These are phyloP conservation scores for Mikania micrantha DNA, from an alignment of 129 eudicot species.

Conservation along the genomic window DNA sequence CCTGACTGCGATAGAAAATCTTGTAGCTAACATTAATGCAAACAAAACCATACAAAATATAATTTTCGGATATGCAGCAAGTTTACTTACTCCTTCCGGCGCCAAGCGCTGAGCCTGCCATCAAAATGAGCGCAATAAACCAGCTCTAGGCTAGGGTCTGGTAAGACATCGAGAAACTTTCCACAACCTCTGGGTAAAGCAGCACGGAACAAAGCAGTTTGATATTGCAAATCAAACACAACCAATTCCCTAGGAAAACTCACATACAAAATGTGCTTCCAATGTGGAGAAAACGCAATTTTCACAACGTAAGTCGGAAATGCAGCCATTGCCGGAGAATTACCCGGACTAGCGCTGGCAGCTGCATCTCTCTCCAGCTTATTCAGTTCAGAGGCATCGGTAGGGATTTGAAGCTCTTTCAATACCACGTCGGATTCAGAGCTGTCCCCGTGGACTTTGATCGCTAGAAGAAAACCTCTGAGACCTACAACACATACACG, in stretches of 20 bases:
- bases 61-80: neutral
- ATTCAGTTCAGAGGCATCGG: conserved; percentile 25
- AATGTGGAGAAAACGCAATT: conserved; percentile 76
- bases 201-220: conserved; percentile 40
- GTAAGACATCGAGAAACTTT: conserved; percentile 75
- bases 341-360: conserved; percentile 18
- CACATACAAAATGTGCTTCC: conserved; percentile 73
- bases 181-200: conserved; percentile 79
- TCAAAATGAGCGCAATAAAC: conserved; percentile 88
- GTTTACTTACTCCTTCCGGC: conserved; percentile 71
- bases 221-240: conserved; percentile 76
- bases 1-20: conserved; percentile 5
- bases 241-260: conserved; percentile 88
- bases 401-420: conserved; percentile 21
- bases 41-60: conserved; percentile 6
- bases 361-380: conserved; percentile 29
- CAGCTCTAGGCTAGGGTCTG: conserved; percentile 65
- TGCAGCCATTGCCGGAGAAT: conserved; percentile 55
- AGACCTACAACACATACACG: conserved; percentile 24
- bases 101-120: conserved; percentile 83
- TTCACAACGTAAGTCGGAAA: conserved; percentile 58
- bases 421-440: conserved; percentile 43
- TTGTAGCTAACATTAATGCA: conserved; percentile 5
- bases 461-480: conserved; percentile 21
- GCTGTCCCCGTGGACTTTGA: conserved; percentile 33